Percentiles rank a stretch among this genome's conserved stretches.
These are phyloP conservation scores for Penicillium angulare DNA, from an alignment of 495 filamentous ascomycete species.

Conservation along the genomic window DNA sequence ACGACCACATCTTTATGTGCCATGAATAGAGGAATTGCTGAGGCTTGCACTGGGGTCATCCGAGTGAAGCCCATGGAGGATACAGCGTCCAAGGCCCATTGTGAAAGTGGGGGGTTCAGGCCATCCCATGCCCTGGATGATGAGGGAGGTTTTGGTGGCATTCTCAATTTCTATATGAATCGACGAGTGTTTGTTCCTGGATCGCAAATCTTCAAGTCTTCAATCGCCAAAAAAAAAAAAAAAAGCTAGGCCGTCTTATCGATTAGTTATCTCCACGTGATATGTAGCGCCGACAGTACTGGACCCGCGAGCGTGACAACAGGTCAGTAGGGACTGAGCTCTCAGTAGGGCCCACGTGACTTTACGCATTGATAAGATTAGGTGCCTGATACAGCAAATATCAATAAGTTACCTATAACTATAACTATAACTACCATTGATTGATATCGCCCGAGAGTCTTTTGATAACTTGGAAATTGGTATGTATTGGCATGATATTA, in stretches of 20 bases:
- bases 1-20: slow-evolving; percentile 96
- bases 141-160: slow-evolving; percentile 41
- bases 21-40: slow-evolving; percentile 87
- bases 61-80: slow-evolving; percentile 78
- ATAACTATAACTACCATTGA: no score
- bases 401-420: no score
- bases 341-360: no score
- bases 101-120: slow-evolving; percentile 72
- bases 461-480: no score
- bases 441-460: no score
- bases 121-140: slow-evolving; percentile 72
- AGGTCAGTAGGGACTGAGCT: no score
- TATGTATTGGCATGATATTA: no score
- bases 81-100: slow-evolving; percentile 88
- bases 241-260: slow-evolving; percentile 26
- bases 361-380: no score
- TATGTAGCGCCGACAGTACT: slow-evolving; percentile 22
- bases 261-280: slow-evolving; percentile 31
- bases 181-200: neutral
- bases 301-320: no score
- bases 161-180: neutral
- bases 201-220: slow-evolving; percentile 8
- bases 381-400: no score
- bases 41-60: slow-evolving; percentile 94
- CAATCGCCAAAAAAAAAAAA: slow-evolving; percentile 17